Percentiles rank a stretch among this genome's conserved stretches.
Evolutionary conservation across 2,329 filamentous ascomycete genomes (phyloP).

Genomic region (Domatiomyces catenatus): DNA sequence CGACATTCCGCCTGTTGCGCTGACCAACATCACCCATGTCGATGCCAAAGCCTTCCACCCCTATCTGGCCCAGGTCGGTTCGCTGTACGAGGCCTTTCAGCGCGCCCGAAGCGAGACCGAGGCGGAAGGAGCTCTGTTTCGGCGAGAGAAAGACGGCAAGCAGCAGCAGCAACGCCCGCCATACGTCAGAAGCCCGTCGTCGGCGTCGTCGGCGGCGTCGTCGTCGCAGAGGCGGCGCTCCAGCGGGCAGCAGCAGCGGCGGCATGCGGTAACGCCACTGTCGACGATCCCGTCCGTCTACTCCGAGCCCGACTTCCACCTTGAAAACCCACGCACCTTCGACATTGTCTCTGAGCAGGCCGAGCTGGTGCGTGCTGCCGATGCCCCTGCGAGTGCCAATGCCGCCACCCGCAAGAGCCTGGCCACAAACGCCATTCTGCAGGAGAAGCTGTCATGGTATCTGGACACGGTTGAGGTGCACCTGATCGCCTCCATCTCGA

Average conservation of each 20-base stretch:
- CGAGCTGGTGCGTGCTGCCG: conserved; percentile 58
- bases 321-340: conserved; percentile 92
- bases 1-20: conserved; percentile 83
- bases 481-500: conserved; percentile 88
- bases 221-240: conserved; percentile 34
- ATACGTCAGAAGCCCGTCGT: conserved; percentile 25
- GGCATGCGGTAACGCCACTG: conserved; percentile 64
- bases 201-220: conserved; percentile 25
- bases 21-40: conserved; percentile 75
- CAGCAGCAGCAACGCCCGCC: conserved; percentile 18
- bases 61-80: conserved; percentile 73
- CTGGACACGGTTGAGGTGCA: conserved; percentile 99
- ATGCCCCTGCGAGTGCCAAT: background rate
- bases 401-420: conserved; percentile 55
- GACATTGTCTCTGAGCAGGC: conserved; percentile 93
- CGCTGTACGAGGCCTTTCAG: conserved; percentile 76
- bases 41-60: conserved; percentile 65
- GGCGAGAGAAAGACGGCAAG: conserved; percentile 27
- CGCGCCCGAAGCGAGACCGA: conserved; percentile 66
- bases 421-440: conserved; percentile 89
- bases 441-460: conserved; percentile 98
- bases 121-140: conserved; percentile 36
- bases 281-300: conserved; percentile 88
- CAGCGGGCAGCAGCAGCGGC: conserved; percentile 33
- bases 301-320: conserved; percentile 84